These are phyloP conservation scores for Flaveria trinervia DNA, from an alignment of 129 eudicot genomes.

Conservation along the genomic window DNA sequence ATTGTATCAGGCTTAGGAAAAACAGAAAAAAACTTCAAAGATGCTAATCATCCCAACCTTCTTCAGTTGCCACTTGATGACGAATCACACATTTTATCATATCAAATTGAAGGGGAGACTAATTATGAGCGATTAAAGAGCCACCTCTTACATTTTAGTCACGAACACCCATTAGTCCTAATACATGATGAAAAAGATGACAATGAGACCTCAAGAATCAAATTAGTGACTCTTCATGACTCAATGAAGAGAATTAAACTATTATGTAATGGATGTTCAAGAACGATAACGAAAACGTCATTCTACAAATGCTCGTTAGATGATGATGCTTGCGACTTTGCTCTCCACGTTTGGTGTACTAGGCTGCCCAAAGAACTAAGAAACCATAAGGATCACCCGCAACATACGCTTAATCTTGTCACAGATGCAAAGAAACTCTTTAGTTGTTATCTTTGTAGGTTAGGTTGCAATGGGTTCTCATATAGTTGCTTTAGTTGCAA, in stretches of 20 bases:
- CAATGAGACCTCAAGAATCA: too few species aligned
- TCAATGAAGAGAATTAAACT: constrained; percentile 5
- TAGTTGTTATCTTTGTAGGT: not conserved
- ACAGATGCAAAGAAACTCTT: too few species aligned
- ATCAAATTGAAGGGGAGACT: too few species aligned
- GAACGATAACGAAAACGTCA: not conserved
- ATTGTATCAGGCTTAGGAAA: too few species aligned
- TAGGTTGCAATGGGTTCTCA: not conserved
- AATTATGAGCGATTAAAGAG: too few species aligned
- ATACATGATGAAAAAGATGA: too few species aligned
- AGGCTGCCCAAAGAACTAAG: not conserved
- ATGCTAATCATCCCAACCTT: too few species aligned
- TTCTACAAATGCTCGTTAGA: not conserved
- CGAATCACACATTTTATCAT: too few species aligned
- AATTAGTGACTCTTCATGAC: not conserved
- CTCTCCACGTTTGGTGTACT: constrained; percentile 4
- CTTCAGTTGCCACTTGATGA: too few species aligned
- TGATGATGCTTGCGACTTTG: not conserved
- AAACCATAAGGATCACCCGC: not conserved
- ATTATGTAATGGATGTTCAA: constrained; percentile 5
- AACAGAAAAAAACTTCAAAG: too few species aligned
- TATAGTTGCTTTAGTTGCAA: not conserved
- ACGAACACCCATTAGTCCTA: not conserved
- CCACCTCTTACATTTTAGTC: not conserved
- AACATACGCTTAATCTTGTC: too few species aligned